Evolutionary conservation across 768 basidiomycete species (phyloP).

Genomic region (Lactifluus pinguis): DNA sequence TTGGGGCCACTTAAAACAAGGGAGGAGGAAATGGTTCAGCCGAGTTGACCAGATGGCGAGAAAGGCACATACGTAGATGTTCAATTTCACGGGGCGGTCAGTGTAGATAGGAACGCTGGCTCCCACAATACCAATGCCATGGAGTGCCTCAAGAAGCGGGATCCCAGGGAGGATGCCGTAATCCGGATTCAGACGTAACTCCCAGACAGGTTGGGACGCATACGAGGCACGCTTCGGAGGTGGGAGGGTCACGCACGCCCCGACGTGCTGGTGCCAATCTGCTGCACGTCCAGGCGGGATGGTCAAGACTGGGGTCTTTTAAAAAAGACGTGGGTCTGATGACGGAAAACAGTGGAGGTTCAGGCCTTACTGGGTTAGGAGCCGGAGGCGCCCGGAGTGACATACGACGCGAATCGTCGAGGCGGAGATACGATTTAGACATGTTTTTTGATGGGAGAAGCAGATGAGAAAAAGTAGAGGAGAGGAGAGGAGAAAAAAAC

Average conservation of each 20-base stretch:
- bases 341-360: no score
- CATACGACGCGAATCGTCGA: neutral
- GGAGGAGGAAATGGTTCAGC: neutral
- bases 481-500: no score
- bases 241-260: conserved; percentile 1
- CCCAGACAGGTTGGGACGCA: conserved; percentile 8
- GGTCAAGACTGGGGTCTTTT: neutral
- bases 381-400: conserved; percentile 9
- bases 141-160: conserved; percentile 13
- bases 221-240: neutral
- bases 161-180: conserved; percentile 10
- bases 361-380: conserved; percentile 1
- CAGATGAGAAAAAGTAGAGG: neutral
- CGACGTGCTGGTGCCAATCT: conserved; percentile 10
- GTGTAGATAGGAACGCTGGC: neutral
- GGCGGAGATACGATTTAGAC: neutral
- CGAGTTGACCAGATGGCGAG: neutral
- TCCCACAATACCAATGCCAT: neutral
- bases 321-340: neutral
- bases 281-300: conserved; percentile 12
- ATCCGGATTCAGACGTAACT: conserved; percentile 5
- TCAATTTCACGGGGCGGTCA: neutral
- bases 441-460: neutral
- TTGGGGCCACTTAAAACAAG: conserved; percentile 1
- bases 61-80: neutral